Base-by-base conservation (phyloP, 2,329 filamentous ascomycete species). In the Calonectria montana region DNA sequence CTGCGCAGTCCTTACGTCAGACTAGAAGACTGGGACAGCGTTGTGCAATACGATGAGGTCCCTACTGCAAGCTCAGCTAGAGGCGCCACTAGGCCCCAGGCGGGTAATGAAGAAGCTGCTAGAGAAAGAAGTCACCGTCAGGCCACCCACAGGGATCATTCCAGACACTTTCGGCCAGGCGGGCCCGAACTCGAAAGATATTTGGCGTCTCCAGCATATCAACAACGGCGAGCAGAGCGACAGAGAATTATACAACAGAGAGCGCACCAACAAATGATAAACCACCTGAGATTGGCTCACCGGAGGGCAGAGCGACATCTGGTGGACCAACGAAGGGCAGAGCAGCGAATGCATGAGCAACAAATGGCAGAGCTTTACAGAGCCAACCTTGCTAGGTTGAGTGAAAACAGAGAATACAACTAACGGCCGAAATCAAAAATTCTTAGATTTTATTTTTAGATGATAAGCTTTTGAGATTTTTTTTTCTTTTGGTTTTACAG, bases 1-100 rank as follows among this genome's bases (percentile, higher is more conserved):
- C 83, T 98, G 76, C 88, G 94, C 69, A 98, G 95, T 81, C 95
- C 96, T 0, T 96, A 91, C 78, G 87, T 83, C 2, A 91, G 88
- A 10, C 82, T 97, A 10, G 88, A 91, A 64, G 92, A 93, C 57
- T 98, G 95, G 95, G 96, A 98, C 84, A 86, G 88, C 21, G 86
- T 91, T 74, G 94, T 96, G 16, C 94, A 96, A 82, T 97, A 98
- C 39, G 78, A 79, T 29, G 68, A 73, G 12, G 10, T 7, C 10
- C 5, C 41, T 15, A 15, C 67, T 7, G 23, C 65, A n/a, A 10
- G 59, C 15, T 45, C 41, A 4, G 69, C 37, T 41, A 65, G 41
- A 5, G 55, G 65, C 41, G 31, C 37, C 12, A 57, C 37, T 21
- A 18, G 50, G 15, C 57, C 41, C 7, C 29, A n/a, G 18, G 0